phyloP scores from a whole-genome alignment of 208 protist species.

The Wallacemonas sp. region DNA sequence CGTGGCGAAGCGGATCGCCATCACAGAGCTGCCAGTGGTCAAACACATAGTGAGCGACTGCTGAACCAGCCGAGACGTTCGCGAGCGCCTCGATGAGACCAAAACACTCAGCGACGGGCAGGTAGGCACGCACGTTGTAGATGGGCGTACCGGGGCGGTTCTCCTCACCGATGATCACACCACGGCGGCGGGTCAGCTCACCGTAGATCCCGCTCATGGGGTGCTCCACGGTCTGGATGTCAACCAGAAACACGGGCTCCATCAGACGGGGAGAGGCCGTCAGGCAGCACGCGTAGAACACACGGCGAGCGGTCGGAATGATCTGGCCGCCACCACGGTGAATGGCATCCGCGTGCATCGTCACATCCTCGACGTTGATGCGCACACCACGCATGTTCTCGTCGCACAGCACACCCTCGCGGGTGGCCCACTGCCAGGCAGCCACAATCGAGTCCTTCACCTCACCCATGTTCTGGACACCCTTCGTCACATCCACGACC shows the following conservation, averaged over 20 bases:
- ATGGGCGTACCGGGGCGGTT: constrained; percentile 96
- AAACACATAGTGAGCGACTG: constrained; percentile 98
- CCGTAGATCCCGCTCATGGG: constrained; percentile 97
- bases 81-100: constrained; percentile 96
- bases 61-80: constrained; percentile 94
- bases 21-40: constrained; percentile 97
- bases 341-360: constrained; percentile 98
- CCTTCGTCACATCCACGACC: constrained; percentile 97
- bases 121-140: constrained; percentile 97
- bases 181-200: constrained; percentile 96
- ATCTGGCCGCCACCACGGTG: constrained; percentile 99
- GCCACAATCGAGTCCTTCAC: constrained; percentile 97
- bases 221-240: constrained; percentile 96
- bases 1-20: constrained; percentile 84
- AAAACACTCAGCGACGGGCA: constrained; percentile 99
- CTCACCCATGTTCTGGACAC: constrained; percentile 98
- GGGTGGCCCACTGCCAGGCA: constrained; percentile 96
- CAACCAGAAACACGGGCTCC: constrained; percentile 98
- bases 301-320: constrained; percentile 95
- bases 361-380: constrained; percentile 97
- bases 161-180: constrained; percentile 96
- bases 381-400: constrained; percentile 97
- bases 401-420: constrained; percentile 91
- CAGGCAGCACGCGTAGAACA: constrained; percentile 95
- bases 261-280: constrained; percentile 93